phyloP scores from a whole-genome alignment of 257 asterid genomes.

The Apocynum venetum region DNA sequence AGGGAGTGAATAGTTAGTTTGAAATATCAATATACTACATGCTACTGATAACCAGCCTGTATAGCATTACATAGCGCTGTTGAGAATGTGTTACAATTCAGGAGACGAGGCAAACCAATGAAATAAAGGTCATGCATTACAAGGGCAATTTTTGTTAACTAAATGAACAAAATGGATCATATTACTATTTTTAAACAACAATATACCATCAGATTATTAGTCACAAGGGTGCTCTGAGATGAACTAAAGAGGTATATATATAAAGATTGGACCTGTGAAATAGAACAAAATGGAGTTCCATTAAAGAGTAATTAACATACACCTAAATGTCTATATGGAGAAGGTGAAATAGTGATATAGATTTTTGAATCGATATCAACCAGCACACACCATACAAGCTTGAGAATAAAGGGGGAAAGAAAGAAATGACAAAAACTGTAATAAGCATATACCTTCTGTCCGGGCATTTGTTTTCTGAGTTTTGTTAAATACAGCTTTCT shows the following conservation, averaged over 20 bases:
- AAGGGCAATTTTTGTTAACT: background rate
- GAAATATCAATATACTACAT: background rate
- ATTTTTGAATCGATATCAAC: background rate
- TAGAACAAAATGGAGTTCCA: background rate
- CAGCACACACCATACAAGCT: background rate
- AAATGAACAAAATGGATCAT: background rate
- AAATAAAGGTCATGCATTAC: background rate
- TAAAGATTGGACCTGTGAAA: background rate
- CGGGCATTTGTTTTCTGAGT: conserved; percentile 81
- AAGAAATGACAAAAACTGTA: background rate
- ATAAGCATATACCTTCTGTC: conserved; percentile 51
- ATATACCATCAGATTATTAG: background rate
- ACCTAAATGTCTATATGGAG: background rate
- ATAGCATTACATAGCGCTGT: background rate
- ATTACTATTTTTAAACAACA: background rate
- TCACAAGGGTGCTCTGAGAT: background rate
- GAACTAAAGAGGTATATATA: background rate
- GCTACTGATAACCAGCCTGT: background rate
- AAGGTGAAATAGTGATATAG: too few species aligned
- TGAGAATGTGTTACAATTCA: background rate
- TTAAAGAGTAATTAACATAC: background rate
- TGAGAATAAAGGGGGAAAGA: background rate
- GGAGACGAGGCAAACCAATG: background rate
- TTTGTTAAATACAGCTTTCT: conserved; percentile 64
- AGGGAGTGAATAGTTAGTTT: background rate